phyloP scores from a whole-genome alignment of 345 rosid genomes.

The Citrus australasica region DNA sequence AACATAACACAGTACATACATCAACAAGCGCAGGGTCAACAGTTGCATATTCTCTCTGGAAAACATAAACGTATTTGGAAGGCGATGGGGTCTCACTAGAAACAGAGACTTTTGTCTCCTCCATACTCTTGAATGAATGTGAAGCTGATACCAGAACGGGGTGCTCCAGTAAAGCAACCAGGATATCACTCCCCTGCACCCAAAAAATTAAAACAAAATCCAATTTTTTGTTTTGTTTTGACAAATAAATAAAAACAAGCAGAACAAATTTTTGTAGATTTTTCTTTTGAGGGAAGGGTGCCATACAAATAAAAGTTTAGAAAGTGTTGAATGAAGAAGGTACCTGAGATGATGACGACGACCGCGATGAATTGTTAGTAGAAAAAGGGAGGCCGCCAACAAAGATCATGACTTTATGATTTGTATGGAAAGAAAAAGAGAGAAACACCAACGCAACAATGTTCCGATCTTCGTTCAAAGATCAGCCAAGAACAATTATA shows the following conservation, averaged over 20 bases:
- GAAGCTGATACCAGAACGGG: constrained; percentile 51
- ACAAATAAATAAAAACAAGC: too few relatives aligned
- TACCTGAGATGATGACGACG: constrained; percentile 27
- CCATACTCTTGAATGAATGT: constrained; percentile 38
- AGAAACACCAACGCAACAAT: too few relatives aligned
- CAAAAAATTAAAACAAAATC: too few relatives aligned
- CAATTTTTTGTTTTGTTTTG: too few relatives aligned
- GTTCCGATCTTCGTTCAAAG: too few relatives aligned
- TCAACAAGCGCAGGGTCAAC: constrained; percentile 66
- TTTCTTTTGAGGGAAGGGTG: too few relatives aligned
- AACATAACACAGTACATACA: constrained; percentile 33
- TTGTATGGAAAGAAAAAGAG: not conserved
- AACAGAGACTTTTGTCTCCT: constrained; percentile 42
- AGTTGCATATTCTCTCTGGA: constrained; percentile 80
- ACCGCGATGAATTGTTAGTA: constrained; percentile 12
- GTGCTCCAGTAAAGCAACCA: constrained; percentile 54
- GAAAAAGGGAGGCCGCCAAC: constrained; percentile 26
- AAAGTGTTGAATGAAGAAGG: not conserved
- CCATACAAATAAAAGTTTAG: too few relatives aligned
- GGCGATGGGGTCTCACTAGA: constrained; percentile 17
- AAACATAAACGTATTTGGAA: constrained; percentile 55
- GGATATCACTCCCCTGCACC: constrained; percentile 44
- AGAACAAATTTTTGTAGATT: too few relatives aligned
- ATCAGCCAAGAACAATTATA: too few relatives aligned
- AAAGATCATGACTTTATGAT: constrained; percentile 33